These are phyloP conservation scores for Rhizomucor miehei DNA, from an alignment of 371 early-diverging fungal genomes.

Conservation along the genomic window DNA sequence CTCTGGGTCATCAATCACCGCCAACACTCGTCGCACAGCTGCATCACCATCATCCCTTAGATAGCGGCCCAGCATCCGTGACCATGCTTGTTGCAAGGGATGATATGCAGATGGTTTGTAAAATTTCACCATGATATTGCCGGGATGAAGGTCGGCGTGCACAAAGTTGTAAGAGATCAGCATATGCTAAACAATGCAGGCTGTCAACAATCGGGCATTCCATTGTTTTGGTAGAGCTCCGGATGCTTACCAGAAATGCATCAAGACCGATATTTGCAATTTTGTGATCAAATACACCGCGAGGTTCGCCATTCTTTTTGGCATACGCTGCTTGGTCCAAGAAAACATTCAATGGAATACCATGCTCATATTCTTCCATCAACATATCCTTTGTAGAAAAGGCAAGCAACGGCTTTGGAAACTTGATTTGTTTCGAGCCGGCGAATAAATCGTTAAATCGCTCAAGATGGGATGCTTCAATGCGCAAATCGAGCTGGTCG, in stretches of 20 bases:
- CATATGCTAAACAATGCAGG: slow-evolving; percentile 63
- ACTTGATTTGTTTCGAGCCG: slow-evolving; percentile 48
- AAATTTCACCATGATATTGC: slow-evolving; percentile 91
- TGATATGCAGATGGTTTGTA: slow-evolving; percentile 62
- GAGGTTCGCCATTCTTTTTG: slow-evolving; percentile 24
- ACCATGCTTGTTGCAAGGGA: slow-evolving; percentile 53
- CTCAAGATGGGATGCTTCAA: slow-evolving; percentile 77
- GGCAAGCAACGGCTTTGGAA: slow-evolving; percentile 69
- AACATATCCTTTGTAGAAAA: slow-evolving; percentile 71
- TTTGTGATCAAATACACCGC: slow-evolving; percentile 63
- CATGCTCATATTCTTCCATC: slow-evolving; percentile 82
- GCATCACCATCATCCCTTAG: slow-evolving; percentile 40
- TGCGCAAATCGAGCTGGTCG: slow-evolving; percentile 83
- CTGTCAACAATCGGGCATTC: not conserved
- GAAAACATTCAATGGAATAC: slow-evolving; percentile 73
- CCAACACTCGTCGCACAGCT: slow-evolving; percentile 31
- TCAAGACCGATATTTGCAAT: slow-evolving; percentile 73
- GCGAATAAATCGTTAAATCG: slow-evolving; percentile 72
- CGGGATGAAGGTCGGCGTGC: slow-evolving; percentile 93
- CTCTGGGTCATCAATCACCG: slow-evolving; percentile 30
- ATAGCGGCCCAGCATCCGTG: slow-evolving; percentile 27
- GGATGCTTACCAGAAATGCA: slow-evolving; percentile 42
- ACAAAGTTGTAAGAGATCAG: slow-evolving; percentile 89
- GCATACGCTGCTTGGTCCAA: slow-evolving; percentile 45
- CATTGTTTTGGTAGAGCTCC: not conserved